Evolutionary conservation across 2,329 filamentous ascomycete species (phyloP).

Genomic region (Cladosporium sp.): DNA sequence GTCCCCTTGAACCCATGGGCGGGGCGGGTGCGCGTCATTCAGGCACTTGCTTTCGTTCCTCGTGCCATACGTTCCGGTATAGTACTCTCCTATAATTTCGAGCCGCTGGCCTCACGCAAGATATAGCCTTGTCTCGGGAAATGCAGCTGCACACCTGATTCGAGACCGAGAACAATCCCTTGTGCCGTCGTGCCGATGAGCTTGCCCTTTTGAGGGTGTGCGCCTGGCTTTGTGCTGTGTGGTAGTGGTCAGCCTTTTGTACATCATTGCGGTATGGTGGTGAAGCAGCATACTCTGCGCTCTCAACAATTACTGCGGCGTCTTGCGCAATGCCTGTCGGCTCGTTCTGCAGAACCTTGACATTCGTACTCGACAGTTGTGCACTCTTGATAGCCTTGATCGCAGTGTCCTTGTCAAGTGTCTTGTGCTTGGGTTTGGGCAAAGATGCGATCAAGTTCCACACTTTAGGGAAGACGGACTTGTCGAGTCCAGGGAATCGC

Average conservation of each 20-base stretch:
- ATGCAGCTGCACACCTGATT: conserved; percentile 30
- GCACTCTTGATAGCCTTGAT: conserved; percentile 11
- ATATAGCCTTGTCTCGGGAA: conserved; percentile 39
- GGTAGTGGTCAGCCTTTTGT: conserved; percentile 12
- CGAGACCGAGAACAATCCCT: conserved; percentile 27
- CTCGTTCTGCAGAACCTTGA: neutral
- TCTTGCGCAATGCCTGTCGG: conserved; percentile 13
- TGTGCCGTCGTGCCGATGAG: conserved; percentile 23
- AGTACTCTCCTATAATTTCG: conserved; percentile 1
- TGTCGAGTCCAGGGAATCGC: neutral
- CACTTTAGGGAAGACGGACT: conserved; percentile 14
- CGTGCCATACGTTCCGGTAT: neutral
- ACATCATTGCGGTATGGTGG: too few species aligned
- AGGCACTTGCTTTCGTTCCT: too few species aligned
- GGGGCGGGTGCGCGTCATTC: too few species aligned
- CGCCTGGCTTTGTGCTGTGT: conserved; percentile 18
- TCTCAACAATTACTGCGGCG: conserved; percentile 14
- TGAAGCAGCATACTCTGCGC: conserved; percentile 10
- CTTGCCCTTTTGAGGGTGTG: conserved; percentile 27
- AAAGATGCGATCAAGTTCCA: conserved; percentile 14
- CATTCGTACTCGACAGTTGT: conserved; percentile 12
- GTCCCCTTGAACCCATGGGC: too few species aligned
- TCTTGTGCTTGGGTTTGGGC: conserved; percentile 13
- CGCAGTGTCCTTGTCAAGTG: conserved; percentile 14
- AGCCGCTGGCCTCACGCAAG: conserved; percentile 13